A percentile compares a stretch with the other conserved stretches of the same genome.
These are phyloP conservation scores for Saccharomycopsis sp. DNA, from an alignment of 805 yeast genomes.

Conservation along the genomic window DNA sequence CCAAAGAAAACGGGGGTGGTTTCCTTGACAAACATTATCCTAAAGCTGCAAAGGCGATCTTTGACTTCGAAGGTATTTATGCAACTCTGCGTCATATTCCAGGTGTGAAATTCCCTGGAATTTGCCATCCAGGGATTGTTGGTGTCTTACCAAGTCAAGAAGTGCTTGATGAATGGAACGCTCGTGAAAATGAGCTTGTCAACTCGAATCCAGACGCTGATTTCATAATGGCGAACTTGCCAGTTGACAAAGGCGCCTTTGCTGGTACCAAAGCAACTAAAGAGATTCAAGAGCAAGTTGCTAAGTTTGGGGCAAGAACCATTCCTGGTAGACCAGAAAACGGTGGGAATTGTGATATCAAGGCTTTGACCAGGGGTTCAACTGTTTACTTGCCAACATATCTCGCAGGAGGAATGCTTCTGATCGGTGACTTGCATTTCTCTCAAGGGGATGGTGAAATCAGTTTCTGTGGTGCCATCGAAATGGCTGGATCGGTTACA, in stretches of 20 bases:
- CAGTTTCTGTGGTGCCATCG: conserved; percentile 47
- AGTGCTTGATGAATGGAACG: conserved; percentile 37
- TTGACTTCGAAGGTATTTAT: conserved; percentile 43
- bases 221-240: conserved; percentile 35
- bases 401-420: conserved; percentile 38
- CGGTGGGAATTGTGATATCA: conserved; percentile 48
- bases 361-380: conserved; percentile 41
- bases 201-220: conserved; percentile 29
- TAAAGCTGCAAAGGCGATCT: conserved; percentile 42
- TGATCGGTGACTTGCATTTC: conserved; percentile 43
- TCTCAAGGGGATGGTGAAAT: conserved; percentile 48
- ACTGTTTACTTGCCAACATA: conserved; percentile 40
- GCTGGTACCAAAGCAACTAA: conserved; percentile 32
- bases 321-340: conserved; percentile 46
- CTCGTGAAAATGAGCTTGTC: conserved; percentile 33
- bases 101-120: conserved; percentile 40
- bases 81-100: conserved; percentile 44
- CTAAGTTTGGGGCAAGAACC: conserved; percentile 40
- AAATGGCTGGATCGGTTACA: conserved; percentile 42
- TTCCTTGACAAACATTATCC: conserved; percentile 42
- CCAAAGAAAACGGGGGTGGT: conserved; percentile 43
- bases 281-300: conserved; percentile 27
- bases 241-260: conserved; percentile 30
- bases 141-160: conserved; percentile 43
- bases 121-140: conserved; percentile 43